Evolutionary conservation across 2,329 filamentous ascomycete genomes (phyloP), one percentile per base, ranked within the genome.

Genomic region (Capronia coronata): DNA sequence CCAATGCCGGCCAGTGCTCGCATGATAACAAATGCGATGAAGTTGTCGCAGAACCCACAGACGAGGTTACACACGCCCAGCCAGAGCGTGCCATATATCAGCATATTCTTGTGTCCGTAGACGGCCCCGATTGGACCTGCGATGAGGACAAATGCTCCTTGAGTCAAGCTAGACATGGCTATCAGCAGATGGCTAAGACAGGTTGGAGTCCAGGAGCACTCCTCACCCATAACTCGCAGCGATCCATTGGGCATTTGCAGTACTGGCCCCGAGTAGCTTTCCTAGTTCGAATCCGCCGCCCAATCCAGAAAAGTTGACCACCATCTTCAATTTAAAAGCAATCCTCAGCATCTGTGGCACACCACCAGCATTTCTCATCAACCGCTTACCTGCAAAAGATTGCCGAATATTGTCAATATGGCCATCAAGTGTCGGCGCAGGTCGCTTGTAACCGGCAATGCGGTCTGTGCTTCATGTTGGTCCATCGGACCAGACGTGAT

Each of bases 101-200:
- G 73, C 25, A 80, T 63, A 3, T 63, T 68, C 59, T 77, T 78
- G 62, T 80, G 73, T 0, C 80, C 80, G 51, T 77, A 79, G 0
- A 77, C 63, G 35, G 80, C 76, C 1, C 79, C 79, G 3, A 82
- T 62, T 0, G 79, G 71, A 2, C 77, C 78, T 2, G 73, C 74
- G 1, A 78, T 66, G 2, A 83, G 67, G 23, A 82, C 75, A 56
- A 82, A 82, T 0, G 78, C 75, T 10, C 78, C 78, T 52, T 76
- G 73, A 0, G 75, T 72, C 13, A 77, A 40, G 19, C 38, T 40
- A 61, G n/a, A 2, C 14, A 38, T 14, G 14, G 16, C 14, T 38
- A 10, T 38, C 14, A 38, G 35, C n/a, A 27, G 23, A 27, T 5
- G 14, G 35, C n/a, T n/a, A n/a, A n/a, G n/a, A n/a, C n/a, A n/a